phyloP scores from a whole-genome alignment of 495 filamentous ascomycete genomes.

The Penicillium waksmanii region DNA sequence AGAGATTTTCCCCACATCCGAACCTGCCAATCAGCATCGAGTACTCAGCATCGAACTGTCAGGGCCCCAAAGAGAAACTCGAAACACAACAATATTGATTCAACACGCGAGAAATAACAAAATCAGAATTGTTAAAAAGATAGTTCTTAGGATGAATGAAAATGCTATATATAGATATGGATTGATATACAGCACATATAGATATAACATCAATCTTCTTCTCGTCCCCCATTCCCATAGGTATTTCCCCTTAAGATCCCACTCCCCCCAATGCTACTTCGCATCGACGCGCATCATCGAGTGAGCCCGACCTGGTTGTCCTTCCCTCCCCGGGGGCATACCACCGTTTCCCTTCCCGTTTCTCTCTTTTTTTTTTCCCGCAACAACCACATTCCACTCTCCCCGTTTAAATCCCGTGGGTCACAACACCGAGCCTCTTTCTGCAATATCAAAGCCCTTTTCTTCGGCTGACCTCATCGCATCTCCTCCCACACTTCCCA shows the following conservation, averaged over 20 bases:
- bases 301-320: background rate
- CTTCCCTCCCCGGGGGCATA: background rate
- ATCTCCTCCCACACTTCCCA: conserved; percentile 12
- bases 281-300: conserved; percentile 1
- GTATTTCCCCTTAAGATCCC: no score
- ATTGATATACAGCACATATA: no score
- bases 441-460: conserved; percentile 8
- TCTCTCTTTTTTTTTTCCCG: conserved; percentile 20
- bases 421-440: conserved; percentile 34
- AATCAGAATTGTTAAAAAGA: no score
- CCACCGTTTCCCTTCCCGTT: conserved; percentile 1
- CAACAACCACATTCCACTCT: conserved; percentile 32
- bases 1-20: conserved; percentile 9
- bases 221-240: no score
- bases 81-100: conserved; percentile 6
- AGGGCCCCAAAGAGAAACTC: conserved; percentile 3
- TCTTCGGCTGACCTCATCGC: conserved; percentile 40
- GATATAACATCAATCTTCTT: no score
- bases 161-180: no score
- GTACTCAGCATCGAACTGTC: conserved; percentile 12
- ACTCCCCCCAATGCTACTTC: no score
- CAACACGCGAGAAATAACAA: background rate
- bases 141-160: no score
- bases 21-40: conserved; percentile 19
- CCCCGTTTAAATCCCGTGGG: conserved; percentile 28